Evolutionary conservation across 257 asterid species (phyloP).

Genomic region (Penstemon eatonii): DNA sequence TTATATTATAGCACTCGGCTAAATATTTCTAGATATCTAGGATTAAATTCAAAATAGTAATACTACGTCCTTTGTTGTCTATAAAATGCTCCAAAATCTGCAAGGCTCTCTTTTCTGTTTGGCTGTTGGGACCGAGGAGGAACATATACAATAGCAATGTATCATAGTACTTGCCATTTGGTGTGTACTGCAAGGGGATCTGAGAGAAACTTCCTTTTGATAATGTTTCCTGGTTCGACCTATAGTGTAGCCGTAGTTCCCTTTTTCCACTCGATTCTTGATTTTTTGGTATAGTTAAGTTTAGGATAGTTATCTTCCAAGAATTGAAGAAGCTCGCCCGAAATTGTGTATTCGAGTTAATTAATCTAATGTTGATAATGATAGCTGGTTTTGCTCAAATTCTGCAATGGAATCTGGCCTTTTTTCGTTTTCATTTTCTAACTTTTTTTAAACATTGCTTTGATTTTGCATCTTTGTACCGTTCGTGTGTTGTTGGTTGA

Average conservation of each 20-base stretch:
- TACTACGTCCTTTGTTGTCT: background rate
- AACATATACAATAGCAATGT: background rate
- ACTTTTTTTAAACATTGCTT: too few species aligned
- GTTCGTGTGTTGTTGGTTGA: too few species aligned
- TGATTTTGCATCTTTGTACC: too few species aligned
- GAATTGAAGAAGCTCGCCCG: background rate
- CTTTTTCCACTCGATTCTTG: slow-evolving; percentile 21
- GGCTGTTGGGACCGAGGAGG: background rate
- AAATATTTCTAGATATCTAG: background rate
- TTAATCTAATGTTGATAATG: background rate
- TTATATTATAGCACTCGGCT: slow-evolving; percentile 15
- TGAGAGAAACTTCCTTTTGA: slow-evolving; percentile 1
- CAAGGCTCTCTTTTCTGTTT: background rate
- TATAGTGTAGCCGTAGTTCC: background rate
- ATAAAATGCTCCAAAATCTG: slow-evolving; percentile 1
- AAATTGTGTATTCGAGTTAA: background rate
- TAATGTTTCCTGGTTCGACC: background rate
- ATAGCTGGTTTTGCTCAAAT: background rate
- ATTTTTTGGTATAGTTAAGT: background rate
- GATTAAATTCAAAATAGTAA: background rate
- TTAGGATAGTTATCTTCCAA: slow-evolving; percentile 1
- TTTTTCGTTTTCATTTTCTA: too few species aligned
- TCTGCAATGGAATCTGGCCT: background rate
- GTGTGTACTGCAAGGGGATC: slow-evolving; percentile 12
- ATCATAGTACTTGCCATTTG: background rate